Conservation (phyloP, 495 filamentous ascomycete species). For the Neurospora intermedia region DNA sequence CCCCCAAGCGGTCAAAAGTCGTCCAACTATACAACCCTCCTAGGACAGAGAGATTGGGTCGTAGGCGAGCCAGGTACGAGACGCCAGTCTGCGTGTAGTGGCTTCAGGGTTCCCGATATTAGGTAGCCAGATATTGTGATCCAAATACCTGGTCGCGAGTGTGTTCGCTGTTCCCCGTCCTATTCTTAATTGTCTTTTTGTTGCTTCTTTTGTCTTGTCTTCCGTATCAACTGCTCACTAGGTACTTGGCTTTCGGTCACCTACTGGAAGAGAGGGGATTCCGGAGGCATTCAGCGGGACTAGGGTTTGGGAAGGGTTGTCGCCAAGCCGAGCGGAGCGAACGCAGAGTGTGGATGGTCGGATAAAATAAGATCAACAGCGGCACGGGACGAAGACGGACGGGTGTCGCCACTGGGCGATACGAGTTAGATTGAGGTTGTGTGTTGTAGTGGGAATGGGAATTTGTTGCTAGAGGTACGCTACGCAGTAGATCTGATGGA, state of each 20-base stretch:
- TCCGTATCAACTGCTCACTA: not conserved
- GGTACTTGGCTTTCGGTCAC: not conserved
- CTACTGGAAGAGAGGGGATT: not conserved
- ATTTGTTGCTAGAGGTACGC: no score
- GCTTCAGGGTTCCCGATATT: not conserved
- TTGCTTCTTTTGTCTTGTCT: not conserved
- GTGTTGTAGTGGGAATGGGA: not conserved
- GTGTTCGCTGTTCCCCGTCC: not conserved
- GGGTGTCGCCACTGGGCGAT: not conserved
- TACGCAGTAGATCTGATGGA: not conserved
- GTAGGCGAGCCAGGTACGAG: not conserved
- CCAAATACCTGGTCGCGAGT: not conserved
- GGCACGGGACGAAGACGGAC: not conserved
- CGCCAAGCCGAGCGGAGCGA: not conserved
- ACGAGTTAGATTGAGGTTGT: not conserved
- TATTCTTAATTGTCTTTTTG: not conserved
- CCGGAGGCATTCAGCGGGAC: not conserved
- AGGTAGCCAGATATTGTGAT: not conserved
- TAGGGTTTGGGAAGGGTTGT: not conserved
- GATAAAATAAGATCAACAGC: not conserved
- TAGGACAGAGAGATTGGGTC: not conserved
- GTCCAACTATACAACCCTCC: not conserved
- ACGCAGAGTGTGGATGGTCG: not conserved
- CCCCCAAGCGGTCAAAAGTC: not conserved
- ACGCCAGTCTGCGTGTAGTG: not conserved